These are phyloP conservation scores for Annona cherimola DNA, from an alignment of 164 flowering plant genomes.

Conservation along the genomic window DNA sequence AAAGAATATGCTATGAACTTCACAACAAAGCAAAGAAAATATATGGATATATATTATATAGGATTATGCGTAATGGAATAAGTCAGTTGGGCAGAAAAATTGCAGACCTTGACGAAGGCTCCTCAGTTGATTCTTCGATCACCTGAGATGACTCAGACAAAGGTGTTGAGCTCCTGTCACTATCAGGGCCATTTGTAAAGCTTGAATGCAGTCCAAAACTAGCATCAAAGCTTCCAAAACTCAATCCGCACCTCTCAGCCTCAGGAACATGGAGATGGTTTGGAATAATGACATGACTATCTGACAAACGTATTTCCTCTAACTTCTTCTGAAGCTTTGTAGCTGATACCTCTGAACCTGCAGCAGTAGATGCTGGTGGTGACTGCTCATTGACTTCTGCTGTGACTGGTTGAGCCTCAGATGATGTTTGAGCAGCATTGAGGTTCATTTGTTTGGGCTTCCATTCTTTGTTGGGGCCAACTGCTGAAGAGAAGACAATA, in stretches of 20 bases:
- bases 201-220: not conserved
- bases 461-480: constrained; percentile 74
- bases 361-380: constrained; percentile 19
- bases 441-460: constrained; percentile 53
- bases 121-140: constrained; percentile 48
- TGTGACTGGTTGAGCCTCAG: constrained; percentile 31
- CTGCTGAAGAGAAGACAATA: constrained; percentile 20
- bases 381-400: constrained; percentile 20
- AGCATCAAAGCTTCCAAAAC: not conserved
- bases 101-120: constrained; percentile 47
- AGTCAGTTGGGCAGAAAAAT: no score
- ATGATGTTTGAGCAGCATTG: constrained; percentile 31
- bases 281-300: constrained; percentile 56
- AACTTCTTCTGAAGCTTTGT: constrained; percentile 50
- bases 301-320: constrained; percentile 45
- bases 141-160: constrained; percentile 54
- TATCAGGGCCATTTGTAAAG: not conserved
- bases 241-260: not conserved
- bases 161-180: constrained; percentile 44
- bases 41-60: no score
- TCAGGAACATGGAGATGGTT: not conserved
- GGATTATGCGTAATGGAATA: no score
- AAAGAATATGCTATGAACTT: no score
- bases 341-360: constrained; percentile 34
- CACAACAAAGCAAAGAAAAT: no score